phyloP scores from a whole-genome alignment of 768 basidiomycete species.

The Coprinopsis marcescibilis region DNA sequence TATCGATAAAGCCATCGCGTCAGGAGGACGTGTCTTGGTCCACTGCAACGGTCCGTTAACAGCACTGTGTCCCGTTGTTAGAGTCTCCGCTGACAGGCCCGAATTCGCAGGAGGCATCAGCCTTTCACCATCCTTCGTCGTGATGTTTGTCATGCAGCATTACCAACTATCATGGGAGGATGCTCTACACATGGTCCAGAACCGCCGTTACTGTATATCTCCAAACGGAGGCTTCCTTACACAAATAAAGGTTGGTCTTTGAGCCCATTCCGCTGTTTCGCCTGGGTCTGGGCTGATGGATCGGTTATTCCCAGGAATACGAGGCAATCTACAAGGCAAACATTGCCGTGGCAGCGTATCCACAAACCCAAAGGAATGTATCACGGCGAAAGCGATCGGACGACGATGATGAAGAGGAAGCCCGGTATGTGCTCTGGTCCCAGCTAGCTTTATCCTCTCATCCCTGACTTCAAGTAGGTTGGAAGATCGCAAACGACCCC shows the following conservation, averaged over 20 bases:
- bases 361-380: constrained; percentile 38
- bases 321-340: constrained; percentile 87
- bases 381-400: constrained; percentile 66
- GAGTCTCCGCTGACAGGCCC: not conserved
- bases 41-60: constrained; percentile 74
- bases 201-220: constrained; percentile 88
- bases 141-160: constrained; percentile 91
- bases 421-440: constrained; percentile 10
- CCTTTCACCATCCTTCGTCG: constrained; percentile 82
- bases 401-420: constrained; percentile 62
- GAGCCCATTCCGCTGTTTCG: not conserved
- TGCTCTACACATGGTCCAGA: constrained; percentile 82
- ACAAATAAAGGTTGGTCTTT: constrained; percentile 77
- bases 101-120: constrained; percentile 70
- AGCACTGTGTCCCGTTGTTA: not conserved
- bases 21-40: constrained; percentile 73
- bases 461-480: constrained; percentile 22
- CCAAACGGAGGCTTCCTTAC: constrained; percentile 89
- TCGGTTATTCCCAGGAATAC: constrained; percentile 58
- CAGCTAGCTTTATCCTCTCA: constrained; percentile 3
- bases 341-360: constrained; percentile 59
- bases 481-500: constrained; percentile 43
- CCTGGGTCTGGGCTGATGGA: not conserved
- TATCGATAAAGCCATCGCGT: constrained; percentile 59
- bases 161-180: constrained; percentile 82